Evolutionary conservation across 495 filamentous ascomycete species (phyloP), one percentile per base, ranked within the genome.

Genomic region (Penicillium argentinense): DNA sequence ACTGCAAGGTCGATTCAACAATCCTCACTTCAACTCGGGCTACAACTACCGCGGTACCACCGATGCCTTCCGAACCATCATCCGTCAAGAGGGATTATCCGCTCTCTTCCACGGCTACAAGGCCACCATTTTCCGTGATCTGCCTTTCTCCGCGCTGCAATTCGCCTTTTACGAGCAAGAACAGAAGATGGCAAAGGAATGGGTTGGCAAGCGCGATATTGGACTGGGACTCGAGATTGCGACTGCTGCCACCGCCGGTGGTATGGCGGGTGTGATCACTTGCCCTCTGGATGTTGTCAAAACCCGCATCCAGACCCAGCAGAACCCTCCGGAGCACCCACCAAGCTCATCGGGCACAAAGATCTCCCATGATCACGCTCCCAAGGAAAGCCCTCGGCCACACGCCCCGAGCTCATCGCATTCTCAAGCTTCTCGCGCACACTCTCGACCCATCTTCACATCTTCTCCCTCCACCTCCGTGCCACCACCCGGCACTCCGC

Each of bases 111-210:
- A 95, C 59, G 95, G 95, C 2, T 98, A 93, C 64, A 91, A 91
- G 60, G 76, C 93, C 12, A 98, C 93, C 0, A 82, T 98, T 17
- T 95, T 87, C 73, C 87, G 93, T 46, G 93, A 97, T 61, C 79
- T 98, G 5, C 93, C 93, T 1, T 98, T 95, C 63, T 96, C 90
- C 9, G 93, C 93, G 0, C 71, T 98, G 6, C 92, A 97, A 62
- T 98, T 97, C 66, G 89, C 95, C 42, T 97, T 98, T 63, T 98
- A 97, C 66, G 93, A 98, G 67, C 88, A 97, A 66, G 89, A 87
- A 56, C 92, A 91, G 50, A 78, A 70, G 14, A 77, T 87, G 76
- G 91, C 93, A 1, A 87, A 83, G 57, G 57, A 83, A 40, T 96
- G 83, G 77, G 71, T 78, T 22, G 85, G 79, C 0, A 82, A 81